Base-by-base conservation (phyloP, 164 flowering plant genomes). In the Macadamia tetraphylla region DNA sequence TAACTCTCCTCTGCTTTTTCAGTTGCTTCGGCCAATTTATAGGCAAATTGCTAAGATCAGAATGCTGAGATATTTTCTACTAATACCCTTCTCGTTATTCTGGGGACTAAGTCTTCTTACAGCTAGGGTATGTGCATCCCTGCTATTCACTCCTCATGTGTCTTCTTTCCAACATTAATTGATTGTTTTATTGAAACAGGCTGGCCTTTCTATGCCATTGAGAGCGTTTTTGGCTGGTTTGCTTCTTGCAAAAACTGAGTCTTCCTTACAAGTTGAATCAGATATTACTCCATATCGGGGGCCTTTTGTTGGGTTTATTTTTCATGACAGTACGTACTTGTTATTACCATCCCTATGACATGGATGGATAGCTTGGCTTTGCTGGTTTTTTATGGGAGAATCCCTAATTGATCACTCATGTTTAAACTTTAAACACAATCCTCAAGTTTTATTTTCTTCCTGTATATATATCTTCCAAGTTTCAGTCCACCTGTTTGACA, bases 271-370 rank as follows among this genome's bases (percentile, higher is more conserved):
- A 23, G 98, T 95, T 74, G 99, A 95, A 77, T 95, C 99, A 48
- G 99, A 95, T 84, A 95, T 95, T 73, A 98, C 99, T 81, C 99
- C 99, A 49, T 95, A 95, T 76, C 99, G 99, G 79, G 99, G 99
- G 23, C 63, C 97, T 95, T 75, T 74, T 95, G 57, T 72, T 95
- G 85, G 99, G 99, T 68, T 95, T 95, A 70, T 95, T 95, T 83
- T 95, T 95, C 85, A 95, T 95, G 99, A 95, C 99, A 81, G 99
- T 95, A 76, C 43, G 82, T 69, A 64, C 43, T 75, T 8, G 51
- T 14, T 58, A 35, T 18, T 18, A 49, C 17, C 9, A 31, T 61
- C 12, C 56, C 11, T 49, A 1, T 44, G 23, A 9, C 43, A 29
- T 0, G 23, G 23, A 23, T 23, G 23, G 23, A 23, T 29, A 12